Conservation (phyloP, 176 grass and related monocot genomes). For the Puya raimondii region DNA sequence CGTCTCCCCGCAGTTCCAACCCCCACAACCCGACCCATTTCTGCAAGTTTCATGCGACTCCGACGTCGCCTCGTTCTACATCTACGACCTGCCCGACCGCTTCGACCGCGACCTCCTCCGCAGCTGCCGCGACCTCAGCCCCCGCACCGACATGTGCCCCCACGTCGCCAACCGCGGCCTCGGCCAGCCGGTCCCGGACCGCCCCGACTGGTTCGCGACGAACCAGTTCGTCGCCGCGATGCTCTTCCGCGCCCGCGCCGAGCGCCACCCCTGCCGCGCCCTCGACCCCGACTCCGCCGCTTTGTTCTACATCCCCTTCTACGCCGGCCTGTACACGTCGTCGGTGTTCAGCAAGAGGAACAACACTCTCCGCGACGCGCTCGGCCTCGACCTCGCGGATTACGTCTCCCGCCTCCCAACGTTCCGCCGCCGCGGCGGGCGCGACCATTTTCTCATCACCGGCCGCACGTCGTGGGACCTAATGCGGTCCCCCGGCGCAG, state of each 20-base stretch:
- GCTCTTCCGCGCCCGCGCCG: constrained; percentile 30
- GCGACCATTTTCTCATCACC: constrained; percentile 26
- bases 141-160: constrained; percentile 10
- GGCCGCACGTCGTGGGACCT: constrained; percentile 17
- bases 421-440: constrained; percentile 17
- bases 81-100: too few species aligned
- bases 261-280: constrained; percentile 36
- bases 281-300: too few species aligned
- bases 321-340: constrained; percentile 8
- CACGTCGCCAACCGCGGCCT: constrained; percentile 21
- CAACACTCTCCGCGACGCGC: neutral
- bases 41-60: too few species aligned
- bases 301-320: constrained; percentile 22
- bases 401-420: constrained; percentile 10
- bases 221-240: constrained; percentile 33
- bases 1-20: too few species aligned
- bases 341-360: neutral
- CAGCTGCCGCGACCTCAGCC: too few species aligned
- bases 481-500: neutral
- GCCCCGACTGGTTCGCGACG: constrained; percentile 24
- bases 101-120: too few species aligned
- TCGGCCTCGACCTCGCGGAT: constrained; percentile 13
- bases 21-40: too few species aligned
- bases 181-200: constrained; percentile 9
- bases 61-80: too few species aligned